Evolutionary conservation across 306 rosid species (phyloP).

Genomic region (Castanopsis chinensis): DNA sequence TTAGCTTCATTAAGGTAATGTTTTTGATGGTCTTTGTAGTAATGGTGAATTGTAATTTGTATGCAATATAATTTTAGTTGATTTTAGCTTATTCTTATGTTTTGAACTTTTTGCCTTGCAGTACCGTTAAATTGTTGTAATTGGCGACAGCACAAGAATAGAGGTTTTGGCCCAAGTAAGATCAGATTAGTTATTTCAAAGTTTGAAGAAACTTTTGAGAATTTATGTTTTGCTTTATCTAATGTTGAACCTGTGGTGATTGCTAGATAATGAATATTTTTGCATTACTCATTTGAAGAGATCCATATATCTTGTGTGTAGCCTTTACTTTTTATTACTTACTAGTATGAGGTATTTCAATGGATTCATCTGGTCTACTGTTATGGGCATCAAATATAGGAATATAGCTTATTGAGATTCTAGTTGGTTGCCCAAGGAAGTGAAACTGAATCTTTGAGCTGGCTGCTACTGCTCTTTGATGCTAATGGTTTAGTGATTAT

Average conservation of each 20-base stretch:
- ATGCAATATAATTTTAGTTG: not conserved
- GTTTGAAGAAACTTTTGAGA: slow-evolving; percentile 23
- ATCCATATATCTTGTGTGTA: not conserved
- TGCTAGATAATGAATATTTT: slow-evolving; percentile 13
- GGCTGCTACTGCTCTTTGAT: not conserved
- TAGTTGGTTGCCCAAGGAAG: not conserved
- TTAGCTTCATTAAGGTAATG: slow-evolving; percentile 85
- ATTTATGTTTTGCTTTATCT: slow-evolving; percentile 16
- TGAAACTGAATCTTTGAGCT: not conserved
- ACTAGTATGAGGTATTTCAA: not conserved
- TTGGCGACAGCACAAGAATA: not conserved
- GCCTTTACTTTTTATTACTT: not conserved
- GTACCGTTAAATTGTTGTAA: slow-evolving; percentile 54
- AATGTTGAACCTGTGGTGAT: slow-evolving; percentile 27
- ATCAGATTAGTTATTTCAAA: slow-evolving; percentile 3
- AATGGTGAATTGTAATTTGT: not conserved
- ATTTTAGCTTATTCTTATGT: not conserved
- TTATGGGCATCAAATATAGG: no score
- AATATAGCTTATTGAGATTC: not conserved
- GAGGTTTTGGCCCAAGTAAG: slow-evolving; percentile 17
- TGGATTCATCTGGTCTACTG: no score
- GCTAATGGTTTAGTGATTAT: no score
- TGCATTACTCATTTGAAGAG: not conserved
- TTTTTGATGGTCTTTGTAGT: not conserved
- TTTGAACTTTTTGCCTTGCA: slow-evolving; percentile 30